Evolutionary conservation across 352 stramenopile genomes (phyloP), one percentile per base, ranked within the genome.

Genomic region (Blastocystis sp.): DNA sequence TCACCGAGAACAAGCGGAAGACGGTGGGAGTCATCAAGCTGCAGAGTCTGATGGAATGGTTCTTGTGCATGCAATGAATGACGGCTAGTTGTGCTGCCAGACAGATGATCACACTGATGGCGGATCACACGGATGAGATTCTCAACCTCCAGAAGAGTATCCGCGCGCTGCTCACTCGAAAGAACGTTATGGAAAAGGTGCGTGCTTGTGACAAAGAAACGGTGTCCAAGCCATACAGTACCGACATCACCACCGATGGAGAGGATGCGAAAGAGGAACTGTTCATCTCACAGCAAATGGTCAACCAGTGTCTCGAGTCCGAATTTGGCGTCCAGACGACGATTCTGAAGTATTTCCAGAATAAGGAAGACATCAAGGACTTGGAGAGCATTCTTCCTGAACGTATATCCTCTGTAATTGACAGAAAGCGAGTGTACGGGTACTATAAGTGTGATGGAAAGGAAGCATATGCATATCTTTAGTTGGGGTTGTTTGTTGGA

Each of bases 231-330:
- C 67, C 67, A 27, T 32, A 36, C 11, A 21, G 27, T 8, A 18
- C 42, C 14, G 49, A 24, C 11, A 40, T 78, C 11, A 18, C 57
- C 27, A 57, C 67, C 7, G 34, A 32, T 14, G 16, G 24, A 27
- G 67, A 78, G 44, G 44, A 61, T 0, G 40, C 36, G 42, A 32
- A 38, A 7, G 67, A 78, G 7, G 67, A 78, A n/a, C 11, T 78
- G 16, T 78, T 34, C 44, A 61, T 78, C 34, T 57, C 67, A 27
- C 67, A 78, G 44, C 56, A 21, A 29, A 16, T 61, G 4, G 67
- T 78, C 6, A 78, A 78, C 38, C 67, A 38, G 14, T 78, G 67
- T 61, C 32, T 78, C 9, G 67, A 78, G 32, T 21, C 46, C 4
- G 67, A 78, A 40, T 78, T 78, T 21, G 32, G 24, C 27, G 67